Evolutionary conservation across 495 filamentous ascomycete species (phyloP), one percentile per base, ranked within the genome.

Genomic region (Talaromyces wortmannii): DNA sequence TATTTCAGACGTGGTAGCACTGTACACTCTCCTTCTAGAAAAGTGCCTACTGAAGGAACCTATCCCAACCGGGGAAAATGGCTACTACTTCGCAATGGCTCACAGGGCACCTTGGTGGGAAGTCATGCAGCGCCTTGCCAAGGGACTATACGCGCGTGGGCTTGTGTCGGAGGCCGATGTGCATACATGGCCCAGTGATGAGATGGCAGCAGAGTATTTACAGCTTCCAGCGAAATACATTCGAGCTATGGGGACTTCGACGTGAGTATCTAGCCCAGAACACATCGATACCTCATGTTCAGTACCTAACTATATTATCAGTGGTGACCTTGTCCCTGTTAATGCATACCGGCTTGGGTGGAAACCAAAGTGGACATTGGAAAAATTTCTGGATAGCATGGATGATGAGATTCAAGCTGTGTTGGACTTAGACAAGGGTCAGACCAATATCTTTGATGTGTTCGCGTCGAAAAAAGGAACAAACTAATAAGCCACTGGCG

Each of bases 31-130:
- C 13, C 36, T 40, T 40, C 8, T 40, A 2, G 36, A 5, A 13
- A 40, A 40, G 36, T 10, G 8, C 36, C 13, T 40, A 5, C 36
- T 67, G 53, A 59, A 67, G 53, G 64, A 70, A 43, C 48, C 56
- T 13, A 61, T 69, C 30, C 66, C 69, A 45, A 71, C 51, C 54
- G 67, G 67, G 49, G 58, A 66, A 55, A 40, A 66, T 29, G 70
- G 70, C 56, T 68, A 69, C 57, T 73, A 72, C 55, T 72, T 73
- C 55, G 57, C 66, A 17, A 58, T 63, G 44, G 66, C 61, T 36
- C 70, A 73, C 44, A 55, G 58, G 32, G 54, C 58, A 31, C 54
- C 52, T 17, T 72, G 67, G 69, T 71, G 64, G 63, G 64, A 60
- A 42, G 53, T 63, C 57, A 63, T 69, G 62, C 52, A 70, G n/a